A percentile compares a stretch with the other conserved stretches of the same genome.
Evolutionary conservation across 2,329 filamentous ascomycete species (phyloP).

Genomic region (Raffaelea albimanens): DNA sequence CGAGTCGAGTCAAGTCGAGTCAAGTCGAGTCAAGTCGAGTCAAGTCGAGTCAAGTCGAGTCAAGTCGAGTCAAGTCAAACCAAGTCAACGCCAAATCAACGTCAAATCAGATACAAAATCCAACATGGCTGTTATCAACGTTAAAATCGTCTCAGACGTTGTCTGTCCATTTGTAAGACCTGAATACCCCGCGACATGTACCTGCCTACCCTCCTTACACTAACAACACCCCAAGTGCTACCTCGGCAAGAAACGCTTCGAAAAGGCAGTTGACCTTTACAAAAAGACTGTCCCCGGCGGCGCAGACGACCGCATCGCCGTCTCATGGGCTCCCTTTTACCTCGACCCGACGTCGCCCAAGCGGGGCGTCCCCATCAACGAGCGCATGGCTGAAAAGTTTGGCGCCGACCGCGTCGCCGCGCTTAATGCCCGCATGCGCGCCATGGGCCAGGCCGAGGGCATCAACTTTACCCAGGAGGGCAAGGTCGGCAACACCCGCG

Average conservation of each 20-base stretch:
- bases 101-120: background rate
- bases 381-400: slow-evolving; percentile 54
- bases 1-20: too few relatives aligned
- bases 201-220: background rate
- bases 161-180: slow-evolving; percentile 55
- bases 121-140: slow-evolving; percentile 63
- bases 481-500: slow-evolving; percentile 64
- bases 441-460: slow-evolving; percentile 56
- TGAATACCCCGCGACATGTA: background rate
- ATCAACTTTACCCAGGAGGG: slow-evolving; percentile 67
- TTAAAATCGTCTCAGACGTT: slow-evolving; percentile 72
- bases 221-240: slow-evolving; percentile 49
- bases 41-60: too few relatives aligned
- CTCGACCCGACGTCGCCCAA: slow-evolving; percentile 56
- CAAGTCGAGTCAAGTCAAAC: too few relatives aligned
- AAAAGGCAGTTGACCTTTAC: slow-evolving; percentile 60
- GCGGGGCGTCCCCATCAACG: slow-evolving; percentile 32
- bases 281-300: slow-evolving; percentile 50
- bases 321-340: slow-evolving; percentile 73
- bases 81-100: too few relatives aligned
- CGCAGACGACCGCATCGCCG: slow-evolving; percentile 57
- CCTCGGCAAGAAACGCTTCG: slow-evolving; percentile 67
- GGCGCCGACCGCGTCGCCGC: slow-evolving; percentile 43
- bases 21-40: too few relatives aligned
- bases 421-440: slow-evolving; percentile 24